A percentile compares a stretch with the other conserved stretches of the same genome.
These are phyloP conservation scores for Houttuynia cordata DNA, from an alignment of 164 flowering plant species.

Conservation along the genomic window DNA sequence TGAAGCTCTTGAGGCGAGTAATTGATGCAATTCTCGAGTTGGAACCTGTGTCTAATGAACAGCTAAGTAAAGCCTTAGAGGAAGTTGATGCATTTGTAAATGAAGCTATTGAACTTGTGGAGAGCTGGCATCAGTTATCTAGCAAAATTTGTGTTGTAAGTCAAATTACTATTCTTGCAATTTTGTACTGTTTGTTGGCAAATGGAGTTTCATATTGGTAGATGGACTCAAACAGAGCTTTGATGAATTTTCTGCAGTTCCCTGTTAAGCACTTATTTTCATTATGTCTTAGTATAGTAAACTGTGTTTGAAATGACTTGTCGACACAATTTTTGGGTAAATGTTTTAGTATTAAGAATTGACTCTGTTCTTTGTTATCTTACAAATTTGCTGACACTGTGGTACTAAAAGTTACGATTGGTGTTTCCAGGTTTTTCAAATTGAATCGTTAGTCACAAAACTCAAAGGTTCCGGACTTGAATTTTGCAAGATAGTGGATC, in stretches of 20 bases:
- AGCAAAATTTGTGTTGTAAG: constrained; percentile 85
- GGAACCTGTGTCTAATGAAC: constrained; percentile 40
- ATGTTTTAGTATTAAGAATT: not conserved
- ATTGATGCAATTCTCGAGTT: constrained; percentile 48
- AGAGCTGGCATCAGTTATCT: constrained; percentile 55
- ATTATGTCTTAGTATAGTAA: not conserved
- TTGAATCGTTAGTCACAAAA: constrained; percentile 44
- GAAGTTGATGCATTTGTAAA: constrained; percentile 42
- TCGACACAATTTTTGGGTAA: not conserved
- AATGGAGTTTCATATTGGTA: not conserved
- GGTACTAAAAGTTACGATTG: not conserved
- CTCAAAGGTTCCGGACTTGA: constrained; percentile 33
- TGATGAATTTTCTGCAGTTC: not conserved
- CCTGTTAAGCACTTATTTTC: not conserved
- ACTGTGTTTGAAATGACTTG: not conserved
- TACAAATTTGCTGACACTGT: not conserved
- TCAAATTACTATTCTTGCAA: not conserved
- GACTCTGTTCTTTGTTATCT: not conserved
- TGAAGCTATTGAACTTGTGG: constrained; percentile 49
- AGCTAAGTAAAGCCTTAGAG: constrained; percentile 34
- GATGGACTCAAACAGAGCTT: not conserved
- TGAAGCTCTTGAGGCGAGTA: constrained; percentile 56
- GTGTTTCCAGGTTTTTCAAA: constrained; percentile 52
- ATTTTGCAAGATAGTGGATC: constrained; percentile 34
- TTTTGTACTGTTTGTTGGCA: not conserved